Evolutionary conservation across 148 eudicot genomes (phyloP).

Genomic region (Vaccinium vitisidaea): DNA sequence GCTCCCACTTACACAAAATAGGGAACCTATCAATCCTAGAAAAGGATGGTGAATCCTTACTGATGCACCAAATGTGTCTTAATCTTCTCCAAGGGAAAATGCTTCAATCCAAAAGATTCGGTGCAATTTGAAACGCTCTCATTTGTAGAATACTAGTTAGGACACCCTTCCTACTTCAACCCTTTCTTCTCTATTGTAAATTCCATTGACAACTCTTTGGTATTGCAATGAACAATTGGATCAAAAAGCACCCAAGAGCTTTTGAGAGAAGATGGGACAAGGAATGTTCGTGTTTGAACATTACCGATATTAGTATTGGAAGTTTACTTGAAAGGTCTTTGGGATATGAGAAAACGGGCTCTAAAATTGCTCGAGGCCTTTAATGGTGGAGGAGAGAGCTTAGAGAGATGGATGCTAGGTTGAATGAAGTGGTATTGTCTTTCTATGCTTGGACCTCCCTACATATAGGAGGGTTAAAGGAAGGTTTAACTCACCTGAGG

Average conservation of each 20-base stretch:
- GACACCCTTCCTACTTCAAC: background rate
- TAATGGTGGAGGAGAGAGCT: background rate
- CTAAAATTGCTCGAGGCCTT: background rate
- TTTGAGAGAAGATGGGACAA: background rate
- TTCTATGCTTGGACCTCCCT: background rate
- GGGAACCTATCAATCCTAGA: background rate
- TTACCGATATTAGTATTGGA: background rate
- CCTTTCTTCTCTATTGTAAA: background rate
- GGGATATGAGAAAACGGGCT: background rate
- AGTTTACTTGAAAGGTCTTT: background rate
- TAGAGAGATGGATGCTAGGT: background rate
- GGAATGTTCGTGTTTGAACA: background rate
- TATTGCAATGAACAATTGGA: slow-evolving; percentile 4
- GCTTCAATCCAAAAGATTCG: background rate
- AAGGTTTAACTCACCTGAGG: too few relatives aligned
- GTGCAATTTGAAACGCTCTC: background rate
- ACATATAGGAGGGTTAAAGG: background rate
- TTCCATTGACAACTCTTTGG: background rate
- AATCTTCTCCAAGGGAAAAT: background rate
- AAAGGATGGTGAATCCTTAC: background rate
- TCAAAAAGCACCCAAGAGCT: background rate
- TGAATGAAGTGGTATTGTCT: background rate
- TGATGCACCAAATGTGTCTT: background rate
- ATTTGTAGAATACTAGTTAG: background rate
- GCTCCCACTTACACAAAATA: background rate